These are phyloP conservation scores for Colletotrichum echinochloae DNA, from an alignment of 2,329 filamentous ascomycete genomes.

Conservation along the genomic window DNA sequence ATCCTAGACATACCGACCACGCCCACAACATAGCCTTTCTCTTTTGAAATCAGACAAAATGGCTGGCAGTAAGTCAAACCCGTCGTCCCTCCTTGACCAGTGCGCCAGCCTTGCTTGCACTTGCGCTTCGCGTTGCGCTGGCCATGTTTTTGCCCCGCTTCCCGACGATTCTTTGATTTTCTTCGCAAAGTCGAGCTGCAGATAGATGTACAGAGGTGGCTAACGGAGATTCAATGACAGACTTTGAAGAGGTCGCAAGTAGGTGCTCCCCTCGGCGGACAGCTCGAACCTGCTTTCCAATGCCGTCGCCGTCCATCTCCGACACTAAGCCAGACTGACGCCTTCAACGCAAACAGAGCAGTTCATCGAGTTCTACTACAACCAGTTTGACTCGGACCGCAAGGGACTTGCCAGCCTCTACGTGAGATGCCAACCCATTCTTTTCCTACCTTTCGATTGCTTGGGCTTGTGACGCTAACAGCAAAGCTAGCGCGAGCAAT, in stretches of 20 bases:
- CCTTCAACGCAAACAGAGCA: slow-evolving; percentile 68
- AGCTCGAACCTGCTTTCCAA: neutral
- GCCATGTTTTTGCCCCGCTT: slow-evolving; percentile 2
- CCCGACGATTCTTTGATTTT: neutral
- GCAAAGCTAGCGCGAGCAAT: slow-evolving; percentile 74
- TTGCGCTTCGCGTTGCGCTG: neutral
- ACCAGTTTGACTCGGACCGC: slow-evolving; percentile 83
- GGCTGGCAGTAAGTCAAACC: slow-evolving; percentile 31
- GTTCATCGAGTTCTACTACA: slow-evolving; percentile 93
- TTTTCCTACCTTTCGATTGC: neutral
- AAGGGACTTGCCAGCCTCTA: slow-evolving; percentile 77
- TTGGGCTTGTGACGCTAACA: slow-evolving; percentile 7
- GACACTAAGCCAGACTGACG: slow-evolving; percentile 17
- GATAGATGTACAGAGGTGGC: neutral
- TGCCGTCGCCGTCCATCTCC: neutral
- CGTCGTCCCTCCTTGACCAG: neutral
- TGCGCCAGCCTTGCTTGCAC: slow-evolving; percentile 4
- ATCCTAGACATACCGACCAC: slow-evolving; percentile 15
- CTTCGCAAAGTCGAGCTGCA: neutral
- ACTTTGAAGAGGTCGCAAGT: slow-evolving; percentile 62
- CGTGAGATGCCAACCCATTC: slow-evolving; percentile 67
- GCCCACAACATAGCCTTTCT: neutral
- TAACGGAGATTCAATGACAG: slow-evolving; percentile 45
- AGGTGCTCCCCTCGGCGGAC: slow-evolving; percentile 45
- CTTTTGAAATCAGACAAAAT: slow-evolving; percentile 35